A percentile compares a stretch with the other conserved stretches of the same genome.
Evolutionary conservation across 768 basidiomycete genomes (phyloP).

Genomic region (Xerocomus potaroensis): DNA sequence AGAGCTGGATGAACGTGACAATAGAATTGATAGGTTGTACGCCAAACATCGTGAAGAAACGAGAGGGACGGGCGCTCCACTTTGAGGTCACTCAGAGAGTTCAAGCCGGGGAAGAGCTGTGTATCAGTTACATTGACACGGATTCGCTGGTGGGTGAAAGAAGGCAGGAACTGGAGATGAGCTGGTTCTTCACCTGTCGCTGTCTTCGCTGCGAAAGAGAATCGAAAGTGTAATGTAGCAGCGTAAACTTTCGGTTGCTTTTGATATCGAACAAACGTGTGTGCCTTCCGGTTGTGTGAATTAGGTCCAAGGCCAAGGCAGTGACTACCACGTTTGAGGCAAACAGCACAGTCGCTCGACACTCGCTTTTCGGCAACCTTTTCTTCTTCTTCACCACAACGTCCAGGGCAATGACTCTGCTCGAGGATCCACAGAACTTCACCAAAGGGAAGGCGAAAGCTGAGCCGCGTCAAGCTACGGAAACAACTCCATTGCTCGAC

Average conservation of each 20-base stretch:
- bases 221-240: not conserved
- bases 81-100: conserved; percentile 45
- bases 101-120: conserved; percentile 50
- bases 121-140: conserved; percentile 51
- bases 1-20: not conserved
- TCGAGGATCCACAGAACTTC: conserved; percentile 10
- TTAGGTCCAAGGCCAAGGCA: not conserved
- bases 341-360: conserved; percentile 2
- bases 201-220: conserved; percentile 43
- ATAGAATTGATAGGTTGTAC: conserved; percentile 39
- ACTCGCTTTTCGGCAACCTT: not conserved
- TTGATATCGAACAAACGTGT: not conserved
- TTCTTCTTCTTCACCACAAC: conserved; percentile 7
- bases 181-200: conserved; percentile 55
- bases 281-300: conserved; percentile 1
- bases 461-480: conserved; percentile 22
- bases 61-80: conserved; percentile 40
- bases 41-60: conserved; percentile 48
- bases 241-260: not conserved
- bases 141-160: conserved; percentile 33
- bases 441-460: conserved; percentile 28
- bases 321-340: conserved; percentile 16
- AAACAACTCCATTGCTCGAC: conserved; percentile 30
- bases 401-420: conserved; percentile 17
- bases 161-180: conserved; percentile 37